These are phyloP conservation scores for Crithidia acanthocephali DNA, from an alignment of 208 protist species.

Conservation along the genomic window DNA sequence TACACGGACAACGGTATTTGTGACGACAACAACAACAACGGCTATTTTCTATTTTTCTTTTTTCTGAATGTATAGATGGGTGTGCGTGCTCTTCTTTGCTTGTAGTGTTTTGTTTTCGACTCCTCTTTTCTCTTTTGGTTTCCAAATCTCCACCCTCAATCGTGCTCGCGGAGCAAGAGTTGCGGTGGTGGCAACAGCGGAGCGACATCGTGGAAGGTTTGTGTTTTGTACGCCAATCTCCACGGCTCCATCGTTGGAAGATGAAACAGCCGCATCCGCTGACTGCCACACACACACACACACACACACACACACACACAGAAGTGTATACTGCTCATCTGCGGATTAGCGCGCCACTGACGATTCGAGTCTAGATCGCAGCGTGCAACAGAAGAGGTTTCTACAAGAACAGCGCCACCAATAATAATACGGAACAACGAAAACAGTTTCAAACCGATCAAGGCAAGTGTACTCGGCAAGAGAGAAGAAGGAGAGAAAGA, in stretches of 20 bases:
- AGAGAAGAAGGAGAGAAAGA: too few relatives aligned
- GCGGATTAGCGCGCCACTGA: neutral
- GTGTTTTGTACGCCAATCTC: neutral
- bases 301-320: neutral
- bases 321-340: neutral
- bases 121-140: neutral
- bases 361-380: too few relatives aligned
- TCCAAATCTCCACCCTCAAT: too few relatives aligned
- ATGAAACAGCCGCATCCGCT: neutral
- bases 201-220: neutral
- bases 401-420: neutral
- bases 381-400: neutral
- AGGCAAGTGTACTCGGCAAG: too few relatives aligned
- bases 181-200: neutral
- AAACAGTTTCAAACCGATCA: too few relatives aligned
- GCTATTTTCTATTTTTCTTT: neutral
- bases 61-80: neutral
- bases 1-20: too few relatives aligned
- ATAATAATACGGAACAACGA: too few relatives aligned
- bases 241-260: neutral
- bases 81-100: neutral
- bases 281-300: neutral
- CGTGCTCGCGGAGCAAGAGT: too few relatives aligned
- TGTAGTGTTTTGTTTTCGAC: neutral
- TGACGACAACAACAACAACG: too few relatives aligned